Evolutionary conservation across 148 eudicot genomes (phyloP), one percentile per base, ranked within the genome.

Genomic region (Fagopyrum esculentum): DNA sequence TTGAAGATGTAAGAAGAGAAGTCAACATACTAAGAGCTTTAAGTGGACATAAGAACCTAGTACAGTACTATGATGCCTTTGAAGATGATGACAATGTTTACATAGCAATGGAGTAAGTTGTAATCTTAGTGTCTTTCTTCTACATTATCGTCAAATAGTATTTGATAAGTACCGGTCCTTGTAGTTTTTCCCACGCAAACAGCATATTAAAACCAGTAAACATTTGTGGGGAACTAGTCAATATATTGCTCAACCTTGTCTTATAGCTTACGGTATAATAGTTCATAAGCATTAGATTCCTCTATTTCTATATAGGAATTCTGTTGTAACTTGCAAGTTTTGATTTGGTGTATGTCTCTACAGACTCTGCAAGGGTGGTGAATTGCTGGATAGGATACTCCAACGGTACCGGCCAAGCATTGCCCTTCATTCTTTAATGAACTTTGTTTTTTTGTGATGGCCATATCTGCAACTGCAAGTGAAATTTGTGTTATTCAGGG

Each of bases 311-410:
- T 5, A 35, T 35, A 66, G 47, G 35, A 35, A 66, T 15, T 1
- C 6, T 64, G 47, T 40, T 66, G 46, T 6, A 66, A 66, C 46
- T 44, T 49, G 16, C 40, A 63, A 63, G 13, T 40, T 51, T 46
- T 51, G 16, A 9, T 13, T 54, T 46, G 30, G 11, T 75, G 9
- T 26, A 48, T 45, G 46, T 15, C 16, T 51, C 12, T 81, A 59
- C 83, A 93, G 98, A 87, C 81, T 93, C 80, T 93, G 98, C 82
- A 86, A 84, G 82, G 98, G 98, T 54, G 98, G 98, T 79, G 98
- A 93, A 79, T 82, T 93, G 77, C 78, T 93, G 82, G 98, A 93
- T 59, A 82, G 93, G 43, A 93, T 93, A 60, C 97, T 93, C 54
- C 81, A 94, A 35, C 87, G 91, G 98, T 90, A 83, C 49, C 48